Evolutionary conservation across 495 filamentous ascomycete species (phyloP), one percentile per base, ranked within the genome.

Genomic region (Tuber umbilicatum): DNA sequence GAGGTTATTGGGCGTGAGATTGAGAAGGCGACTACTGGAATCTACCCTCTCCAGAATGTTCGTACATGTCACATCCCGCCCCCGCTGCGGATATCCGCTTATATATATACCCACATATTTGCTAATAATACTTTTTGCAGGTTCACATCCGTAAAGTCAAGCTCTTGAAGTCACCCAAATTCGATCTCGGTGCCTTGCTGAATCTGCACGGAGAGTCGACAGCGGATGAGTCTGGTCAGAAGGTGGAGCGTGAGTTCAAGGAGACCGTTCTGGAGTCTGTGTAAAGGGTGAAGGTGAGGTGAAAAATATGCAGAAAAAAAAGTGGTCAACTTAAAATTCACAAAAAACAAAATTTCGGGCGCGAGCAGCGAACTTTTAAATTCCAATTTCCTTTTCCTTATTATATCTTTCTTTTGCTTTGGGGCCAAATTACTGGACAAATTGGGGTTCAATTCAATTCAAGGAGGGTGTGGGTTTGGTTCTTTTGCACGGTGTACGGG

Each of bases 101-200:
- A 27, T 73, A 76, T 21, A 35, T 45, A 40, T 35, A 35, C 45
- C 38, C 70, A 70, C 70, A 31, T 73, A 74, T 40, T 37, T 78
- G 40, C 76, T 79, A 38, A 55, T 9, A 64, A 41, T 69, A 70
- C 43, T 85, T 60, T 75, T 42, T 79, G 67, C 82, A 99, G 95
- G 94, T 99, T 80, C 95, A 99, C 89, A 97, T 99, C 85, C 94
- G 95, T 85, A 99, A 99, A 89, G 94, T 99, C 83, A 99, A 99
- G 90, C 92, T 99, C 69, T 89, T 99, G 73, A 99, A 99, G 90
- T 84, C 89, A 73, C 95, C 95, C 82, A 98, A 98, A 89, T 99
- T 99, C 87, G 95, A 99, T 84, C 93, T 99, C 75, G 95, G 95
- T 86, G 91, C 93, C 79, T 89, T 99, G 75, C 91, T 99, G 83